These are phyloP conservation scores for Vitellaria paradoxa DNA, from an alignment of 179 eudicot genomes.

Conservation along the genomic window DNA sequence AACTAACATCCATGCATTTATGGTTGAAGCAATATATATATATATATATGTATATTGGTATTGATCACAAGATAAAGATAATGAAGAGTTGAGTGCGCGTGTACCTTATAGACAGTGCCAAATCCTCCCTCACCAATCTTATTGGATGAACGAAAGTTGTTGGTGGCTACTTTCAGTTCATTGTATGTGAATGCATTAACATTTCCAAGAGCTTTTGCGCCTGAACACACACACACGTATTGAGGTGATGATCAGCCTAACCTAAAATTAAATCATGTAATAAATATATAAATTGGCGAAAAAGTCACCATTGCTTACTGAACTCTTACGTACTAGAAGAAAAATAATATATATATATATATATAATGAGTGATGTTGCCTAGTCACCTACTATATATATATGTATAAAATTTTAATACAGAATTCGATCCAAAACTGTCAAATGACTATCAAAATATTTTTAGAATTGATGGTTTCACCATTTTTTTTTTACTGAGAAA, in stretches of 20 bases:
- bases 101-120: constrained; percentile 10
- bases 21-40: too few species aligned
- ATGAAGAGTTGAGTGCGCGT: background rate
- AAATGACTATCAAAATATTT: too few species aligned
- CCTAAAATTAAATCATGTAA: background rate
- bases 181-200: constrained; percentile 7
- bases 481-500: too few species aligned
- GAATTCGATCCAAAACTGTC: too few species aligned
- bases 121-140: constrained; percentile 11
- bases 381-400: background rate
- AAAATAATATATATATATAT: background rate
- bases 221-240: background rate
- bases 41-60: too few species aligned
- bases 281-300: background rate
- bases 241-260: background rate
- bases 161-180: constrained; percentile 17
- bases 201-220: background rate
- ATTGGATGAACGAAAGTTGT: constrained; percentile 9
- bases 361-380: background rate
- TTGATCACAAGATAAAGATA: too few species aligned
- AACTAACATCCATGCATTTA: too few species aligned
- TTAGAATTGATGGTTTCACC: too few species aligned
- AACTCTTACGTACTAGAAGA: background rate
- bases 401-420: too few species aligned
- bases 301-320: background rate